Evolutionary conservation across 2,329 filamentous ascomycete species (phyloP).

Genomic region (Aspergillus persii): DNA sequence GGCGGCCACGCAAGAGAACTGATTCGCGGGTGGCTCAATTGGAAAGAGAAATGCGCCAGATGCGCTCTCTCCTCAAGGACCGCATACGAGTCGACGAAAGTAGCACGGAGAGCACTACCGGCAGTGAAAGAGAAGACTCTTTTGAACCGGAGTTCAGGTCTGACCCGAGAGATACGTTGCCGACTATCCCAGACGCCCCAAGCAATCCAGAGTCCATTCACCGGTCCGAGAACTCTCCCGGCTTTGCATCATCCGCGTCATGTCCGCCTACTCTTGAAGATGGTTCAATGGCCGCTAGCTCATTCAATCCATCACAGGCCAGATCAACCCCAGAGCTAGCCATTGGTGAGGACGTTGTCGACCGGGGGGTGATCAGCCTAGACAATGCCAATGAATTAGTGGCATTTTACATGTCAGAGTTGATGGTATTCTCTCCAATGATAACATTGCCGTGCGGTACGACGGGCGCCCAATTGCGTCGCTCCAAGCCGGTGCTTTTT

Average conservation of each 20-base stretch:
- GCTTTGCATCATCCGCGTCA: constrained; percentile 17
- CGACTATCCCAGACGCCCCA: constrained; percentile 20
- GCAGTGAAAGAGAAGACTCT: constrained; percentile 24
- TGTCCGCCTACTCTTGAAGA: constrained; percentile 20
- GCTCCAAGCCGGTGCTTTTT: constrained; percentile 63
- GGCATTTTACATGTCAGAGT: constrained; percentile 31
- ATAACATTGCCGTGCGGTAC: constrained; percentile 28
- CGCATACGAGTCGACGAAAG: constrained; percentile 28
- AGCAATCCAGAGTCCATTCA: constrained; percentile 20
- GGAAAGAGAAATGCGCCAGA: constrained; percentile 38
- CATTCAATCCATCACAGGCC: constrained; percentile 18
- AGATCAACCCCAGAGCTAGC: constrained; percentile 19
- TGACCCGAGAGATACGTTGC: constrained; percentile 18
- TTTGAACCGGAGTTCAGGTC: constrained; percentile 22
- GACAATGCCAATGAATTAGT: constrained; percentile 33
- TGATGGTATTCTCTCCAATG: constrained; percentile 30
- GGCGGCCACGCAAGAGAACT: constrained; percentile 37
- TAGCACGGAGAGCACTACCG: constrained; percentile 25
- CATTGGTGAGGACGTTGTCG: constrained; percentile 28
- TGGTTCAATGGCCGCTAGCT: constrained; percentile 18
- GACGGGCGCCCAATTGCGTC: constrained; percentile 30
- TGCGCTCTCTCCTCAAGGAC: constrained; percentile 36
- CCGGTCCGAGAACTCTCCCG: constrained; percentile 26
- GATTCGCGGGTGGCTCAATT: constrained; percentile 37
- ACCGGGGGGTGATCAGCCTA: constrained; percentile 31